Evolutionary conservation across 352 stramenopile species (phyloP).

Genomic region (Phytophthora pinifolia): DNA sequence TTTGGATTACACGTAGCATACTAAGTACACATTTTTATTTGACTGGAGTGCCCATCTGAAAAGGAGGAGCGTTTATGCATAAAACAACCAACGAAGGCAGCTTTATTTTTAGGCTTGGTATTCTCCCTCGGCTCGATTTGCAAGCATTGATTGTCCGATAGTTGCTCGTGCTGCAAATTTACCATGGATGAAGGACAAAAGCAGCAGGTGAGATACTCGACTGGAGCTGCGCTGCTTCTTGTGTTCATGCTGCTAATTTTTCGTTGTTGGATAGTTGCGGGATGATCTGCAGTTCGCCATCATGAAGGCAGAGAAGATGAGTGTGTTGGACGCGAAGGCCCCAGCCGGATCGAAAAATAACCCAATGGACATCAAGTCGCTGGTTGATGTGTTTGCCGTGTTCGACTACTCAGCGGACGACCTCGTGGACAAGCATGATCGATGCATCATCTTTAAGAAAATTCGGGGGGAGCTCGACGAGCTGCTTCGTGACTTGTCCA

Average conservation of each 20-base stretch:
- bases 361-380: slow-evolving; percentile 64
- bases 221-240: background rate
- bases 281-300: slow-evolving; percentile 79
- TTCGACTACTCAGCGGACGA: slow-evolving; percentile 67
- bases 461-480: slow-evolving; percentile 62
- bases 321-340: slow-evolving; percentile 46
- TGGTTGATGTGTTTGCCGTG: slow-evolving; percentile 69
- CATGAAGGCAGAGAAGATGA: slow-evolving; percentile 56
- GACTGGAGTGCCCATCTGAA: too few species aligned
- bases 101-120: slow-evolving; percentile 4
- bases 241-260: slow-evolving; percentile 6
- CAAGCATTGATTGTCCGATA: background rate
- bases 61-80: too few species aligned
- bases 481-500: slow-evolving; percentile 49
- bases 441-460: slow-evolving; percentile 68
- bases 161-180: background rate
- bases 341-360: slow-evolving; percentile 38
- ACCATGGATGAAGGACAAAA: slow-evolving; percentile 63
- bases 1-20: too few species aligned
- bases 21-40: too few species aligned
- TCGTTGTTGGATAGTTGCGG: slow-evolving; percentile 39
- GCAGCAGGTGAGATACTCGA: slow-evolving; percentile 39
- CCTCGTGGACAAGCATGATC: slow-evolving; percentile 70
- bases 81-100: too few species aligned
- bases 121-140: background rate